These are phyloP conservation scores for Ustilago cynodontis DNA, from an alignment of 1,284 basidiomycete species.

Conservation along the genomic window DNA sequence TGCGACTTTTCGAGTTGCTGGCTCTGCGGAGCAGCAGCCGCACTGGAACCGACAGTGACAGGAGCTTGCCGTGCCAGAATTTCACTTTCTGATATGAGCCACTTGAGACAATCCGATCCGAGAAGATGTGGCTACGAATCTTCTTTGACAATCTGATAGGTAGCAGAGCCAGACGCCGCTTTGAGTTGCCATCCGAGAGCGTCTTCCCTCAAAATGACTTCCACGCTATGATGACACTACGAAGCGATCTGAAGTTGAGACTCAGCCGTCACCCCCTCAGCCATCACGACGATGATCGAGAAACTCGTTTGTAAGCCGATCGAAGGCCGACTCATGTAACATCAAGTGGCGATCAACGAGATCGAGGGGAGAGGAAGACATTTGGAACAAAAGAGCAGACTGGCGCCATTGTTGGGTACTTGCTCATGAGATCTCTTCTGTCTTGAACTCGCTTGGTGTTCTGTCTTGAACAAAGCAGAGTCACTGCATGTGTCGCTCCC, in stretches of 20 bases:
- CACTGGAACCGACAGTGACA: background rate
- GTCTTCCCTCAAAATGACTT: background rate
- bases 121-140: background rate
- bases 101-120: background rate
- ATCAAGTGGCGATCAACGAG: background rate
- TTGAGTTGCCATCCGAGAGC: background rate
- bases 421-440: no score
- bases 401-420: no score
- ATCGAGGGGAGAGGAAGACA: no score
- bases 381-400: background rate
- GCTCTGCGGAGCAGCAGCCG: background rate
- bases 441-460: background rate
- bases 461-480: background rate
- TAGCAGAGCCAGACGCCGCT: background rate
- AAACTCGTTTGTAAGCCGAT: background rate
- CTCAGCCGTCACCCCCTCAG: background rate
- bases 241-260: background rate
- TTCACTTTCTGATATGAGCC: background rate
- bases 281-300: background rate
- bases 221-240: conserved; percentile 7
- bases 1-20: background rate
- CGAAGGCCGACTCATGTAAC: background rate
- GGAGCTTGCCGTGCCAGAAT: background rate
- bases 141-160: background rate
- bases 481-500: no score